phyloP scores from a whole-genome alignment of 352 stramenopile species.

The Thalassiosira hispida region DNA sequence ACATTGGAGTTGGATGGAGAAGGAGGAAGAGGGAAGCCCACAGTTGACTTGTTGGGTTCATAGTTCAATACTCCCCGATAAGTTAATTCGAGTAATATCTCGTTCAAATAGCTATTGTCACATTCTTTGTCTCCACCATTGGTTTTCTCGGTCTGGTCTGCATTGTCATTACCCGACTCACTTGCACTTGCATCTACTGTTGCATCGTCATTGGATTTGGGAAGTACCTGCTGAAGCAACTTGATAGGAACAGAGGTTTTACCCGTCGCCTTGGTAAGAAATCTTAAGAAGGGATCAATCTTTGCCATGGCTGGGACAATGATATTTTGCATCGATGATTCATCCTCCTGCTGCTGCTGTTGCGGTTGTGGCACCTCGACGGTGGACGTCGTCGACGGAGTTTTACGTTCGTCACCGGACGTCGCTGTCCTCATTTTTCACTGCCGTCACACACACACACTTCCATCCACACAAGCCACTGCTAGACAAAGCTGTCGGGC shows the following conservation, averaged over 20 bases:
- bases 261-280: conserved; percentile 76
- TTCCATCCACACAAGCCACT: too few species aligned
- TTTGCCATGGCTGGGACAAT: conserved; percentile 37
- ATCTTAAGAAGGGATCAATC: conserved; percentile 80
- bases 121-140: conserved; percentile 6
- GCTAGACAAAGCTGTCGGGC: too few species aligned
- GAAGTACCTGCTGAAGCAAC: conserved; percentile 57
- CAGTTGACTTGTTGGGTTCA: conserved; percentile 30
- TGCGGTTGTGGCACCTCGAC: background rate
- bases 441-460: too few species aligned
- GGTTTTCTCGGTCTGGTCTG: background rate
- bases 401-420: background rate
- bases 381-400: background rate
- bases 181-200: background rate
- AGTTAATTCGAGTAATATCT: conserved; percentile 53
- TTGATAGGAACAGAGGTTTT: conserved; percentile 61
- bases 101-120: conserved; percentile 13
- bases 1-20: conserved; percentile 35
- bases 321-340: conserved; percentile 5
- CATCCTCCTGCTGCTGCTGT: conserved; percentile 10
- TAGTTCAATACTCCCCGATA: conserved; percentile 57
- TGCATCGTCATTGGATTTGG: conserved; percentile 13
- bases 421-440: background rate
- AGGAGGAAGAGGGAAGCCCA: conserved; percentile 73
- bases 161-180: conserved; percentile 6